Base-by-base conservation (phyloP, 2,329 filamentous ascomycete genomes). In the Diaporthe sp. region DNA sequence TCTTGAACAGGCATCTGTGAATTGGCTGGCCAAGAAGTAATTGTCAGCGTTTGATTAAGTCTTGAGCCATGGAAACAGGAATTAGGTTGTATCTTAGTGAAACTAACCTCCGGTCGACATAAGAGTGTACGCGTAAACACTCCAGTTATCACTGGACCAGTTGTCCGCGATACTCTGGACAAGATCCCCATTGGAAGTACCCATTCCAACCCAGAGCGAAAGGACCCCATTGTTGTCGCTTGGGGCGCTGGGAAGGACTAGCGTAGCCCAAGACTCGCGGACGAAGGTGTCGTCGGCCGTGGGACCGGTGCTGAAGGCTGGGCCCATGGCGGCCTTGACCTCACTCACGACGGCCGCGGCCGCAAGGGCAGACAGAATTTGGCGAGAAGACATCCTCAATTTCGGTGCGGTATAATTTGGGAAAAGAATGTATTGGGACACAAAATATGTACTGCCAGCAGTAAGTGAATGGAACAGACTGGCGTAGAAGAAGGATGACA, bases 121-220 rank as follows among this genome's bases (percentile, higher is more conserved):
- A 0, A 86, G 81, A 0, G 85, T 86, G 77, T 86, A 86, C 6
- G 83, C 85, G 74, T 79, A 88, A 55, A 86, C 80, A 61, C 76
- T 82, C 85, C 86, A 88, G 19, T 68, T 51, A 10, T 65, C 44
- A 5, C n/a, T n/a, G 50, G 50, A 30, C 44, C 51, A 75, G 77
- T 84, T 83, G 39, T 86, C 84, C 69, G 84, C 83, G 32, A 87
- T 85, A 4, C 84, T 85, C 80, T 87, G 85, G 73, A 88, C 84
- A 77, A 88, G 76, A 70, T 87, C 83, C 27, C 84, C 85, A 19
- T 83, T 82, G 5, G 83, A 84, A 6, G 85, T 87, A 5, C 85
- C 85, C 85, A 87, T 86, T 19, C 86, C 86, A 19, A 86, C 84
- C 86, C 85, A 87, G 25, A 88, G 74, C 79, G 84, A 85, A 25